phyloP scores from a whole-genome alignment of 2,329 filamentous ascomycete genomes.

The Ophiostoma triangulosporum region DNA sequence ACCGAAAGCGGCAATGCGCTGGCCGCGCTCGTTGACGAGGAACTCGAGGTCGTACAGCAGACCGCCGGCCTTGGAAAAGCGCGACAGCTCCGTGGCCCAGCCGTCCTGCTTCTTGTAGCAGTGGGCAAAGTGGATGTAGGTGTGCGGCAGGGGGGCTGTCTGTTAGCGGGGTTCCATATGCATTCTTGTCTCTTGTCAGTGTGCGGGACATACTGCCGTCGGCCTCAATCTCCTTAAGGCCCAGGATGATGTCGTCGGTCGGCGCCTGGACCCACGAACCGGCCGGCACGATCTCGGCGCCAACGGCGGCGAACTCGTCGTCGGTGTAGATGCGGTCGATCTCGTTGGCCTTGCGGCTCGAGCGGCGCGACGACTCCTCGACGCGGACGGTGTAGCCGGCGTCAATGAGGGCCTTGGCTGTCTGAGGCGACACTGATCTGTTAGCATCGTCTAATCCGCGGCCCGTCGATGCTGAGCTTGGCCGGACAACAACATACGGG shows the following conservation, averaged over 20 bases:
- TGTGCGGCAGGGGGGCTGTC: constrained; percentile 52
- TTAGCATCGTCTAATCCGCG: not conserved
- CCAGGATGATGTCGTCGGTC: constrained; percentile 55
- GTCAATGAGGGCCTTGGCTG: constrained; percentile 42
- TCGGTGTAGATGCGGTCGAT: constrained; percentile 54
- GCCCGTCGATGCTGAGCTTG: too few relatives aligned
- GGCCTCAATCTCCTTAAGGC: constrained; percentile 65
- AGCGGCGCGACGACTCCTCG: constrained; percentile 50
- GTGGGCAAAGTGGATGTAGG: constrained; percentile 52
- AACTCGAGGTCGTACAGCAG: constrained; percentile 81
- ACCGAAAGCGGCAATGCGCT: constrained; percentile 59
- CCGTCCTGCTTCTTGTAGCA: constrained; percentile 66
- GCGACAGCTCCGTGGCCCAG: constrained; percentile 66
- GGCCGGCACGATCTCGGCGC: constrained; percentile 50
- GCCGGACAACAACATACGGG: constrained; percentile 6
- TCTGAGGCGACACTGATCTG: constrained; percentile 12
- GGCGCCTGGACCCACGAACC: constrained; percentile 57
- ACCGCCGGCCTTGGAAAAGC: constrained; percentile 65
- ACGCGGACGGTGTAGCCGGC: constrained; percentile 57
- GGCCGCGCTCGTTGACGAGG: constrained; percentile 52
- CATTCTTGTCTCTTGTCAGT: too few relatives aligned
- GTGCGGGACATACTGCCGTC: constrained; percentile 30
- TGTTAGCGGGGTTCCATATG: not conserved
- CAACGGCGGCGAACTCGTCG: constrained; percentile 46
- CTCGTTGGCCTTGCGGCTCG: constrained; percentile 48